Evolutionary conservation across 2,329 filamentous ascomycete genomes (phyloP), one percentile per base, ranked within the genome.

Genomic region (Pseudogymnoascus sp.): DNA sequence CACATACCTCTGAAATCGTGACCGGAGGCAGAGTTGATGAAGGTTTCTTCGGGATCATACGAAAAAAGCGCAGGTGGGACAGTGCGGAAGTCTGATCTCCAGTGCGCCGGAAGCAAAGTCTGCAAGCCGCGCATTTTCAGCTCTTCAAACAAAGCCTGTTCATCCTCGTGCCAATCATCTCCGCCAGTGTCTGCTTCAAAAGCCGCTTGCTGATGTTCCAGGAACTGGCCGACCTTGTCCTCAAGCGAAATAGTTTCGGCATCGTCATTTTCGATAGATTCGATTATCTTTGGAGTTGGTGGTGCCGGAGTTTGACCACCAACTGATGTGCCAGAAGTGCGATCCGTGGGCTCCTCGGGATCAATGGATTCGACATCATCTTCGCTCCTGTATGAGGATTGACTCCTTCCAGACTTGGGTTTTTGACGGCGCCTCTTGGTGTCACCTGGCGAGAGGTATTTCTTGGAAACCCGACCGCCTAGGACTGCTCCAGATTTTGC

Each of bases 121-220:
- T 74, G 71, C 60, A 70, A 72, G 23, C 71, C 70, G 29, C 72
- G 71, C 61, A 71, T 64, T 35, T 67, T 62, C 10, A 75, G 53
- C 62, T 68, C 70, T 31, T 72, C 70, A 42, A 70, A 70, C 19
- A 74, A 62, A 29, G 67, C 69, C 0, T 72, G 40, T 38, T 70
- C 71, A 17, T 73, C 71, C 9, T 67, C 60, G 35, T 72, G 69
- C 72, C 71, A 74, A 17, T 68, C 65, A 10, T 69, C 71, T 37
- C 21, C 31, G 6, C 46, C 6, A 4, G 64, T 67, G 60, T 65
- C 70, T 19, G 63, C 66, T 61, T 65, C 64, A 17, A 73, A 67
- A 7, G 68, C 67, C 31, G 69, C 67, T 50, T 65, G 67, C 63
- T 74, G 71, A 63, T 66, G 64, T 44, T 66, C 67, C 33, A 73